phyloP scores from a whole-genome alignment of 2,329 filamentous ascomycete species.

The Cercospora nicotianae region DNA sequence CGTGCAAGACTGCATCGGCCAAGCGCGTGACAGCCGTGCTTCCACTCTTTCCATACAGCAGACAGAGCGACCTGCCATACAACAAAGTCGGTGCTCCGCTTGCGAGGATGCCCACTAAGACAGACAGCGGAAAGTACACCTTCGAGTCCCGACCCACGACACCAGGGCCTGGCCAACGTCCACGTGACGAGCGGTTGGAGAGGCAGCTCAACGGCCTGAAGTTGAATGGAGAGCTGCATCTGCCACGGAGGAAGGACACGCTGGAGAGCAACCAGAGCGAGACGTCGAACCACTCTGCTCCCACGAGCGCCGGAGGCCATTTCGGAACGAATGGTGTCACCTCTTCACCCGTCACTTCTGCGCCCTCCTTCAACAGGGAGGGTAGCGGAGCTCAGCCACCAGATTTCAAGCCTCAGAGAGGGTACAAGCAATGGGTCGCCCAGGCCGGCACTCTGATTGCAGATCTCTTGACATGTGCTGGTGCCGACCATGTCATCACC shows the following conservation, averaged over 20 bases:
- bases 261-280: conserved; percentile 37
- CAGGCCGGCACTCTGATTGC: conserved; percentile 94
- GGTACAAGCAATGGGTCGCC: conserved; percentile 98
- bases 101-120: conserved; percentile 64
- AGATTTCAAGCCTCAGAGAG: conserved; percentile 75
- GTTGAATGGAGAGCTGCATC: conserved; percentile 40
- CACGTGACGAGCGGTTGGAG: conserved; percentile 53
- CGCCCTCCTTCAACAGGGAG: conserved; percentile 40
- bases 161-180: conserved; percentile 66
- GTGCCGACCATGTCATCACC: conserved; percentile 94
- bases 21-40: conserved; percentile 91
- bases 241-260: conserved; percentile 34
- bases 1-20: conserved; percentile 91
- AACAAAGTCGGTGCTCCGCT: conserved; percentile 92
- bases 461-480: conserved; percentile 90
- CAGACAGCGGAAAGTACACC: conserved; percentile 67
- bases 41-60: conserved; percentile 93
- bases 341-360: conserved; percentile 10
- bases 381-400: conserved; percentile 51
- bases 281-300: conserved; percentile 23
- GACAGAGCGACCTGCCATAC: conserved; percentile 94
- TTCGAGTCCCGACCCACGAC: conserved; percentile 92
- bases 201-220: conserved; percentile 71
- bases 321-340: conserved; percentile 10
- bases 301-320: conserved; percentile 1